phyloP scores from a whole-genome alignment of 2,329 filamentous ascomycete species.

The Pochonia chlamydosporia region DNA sequence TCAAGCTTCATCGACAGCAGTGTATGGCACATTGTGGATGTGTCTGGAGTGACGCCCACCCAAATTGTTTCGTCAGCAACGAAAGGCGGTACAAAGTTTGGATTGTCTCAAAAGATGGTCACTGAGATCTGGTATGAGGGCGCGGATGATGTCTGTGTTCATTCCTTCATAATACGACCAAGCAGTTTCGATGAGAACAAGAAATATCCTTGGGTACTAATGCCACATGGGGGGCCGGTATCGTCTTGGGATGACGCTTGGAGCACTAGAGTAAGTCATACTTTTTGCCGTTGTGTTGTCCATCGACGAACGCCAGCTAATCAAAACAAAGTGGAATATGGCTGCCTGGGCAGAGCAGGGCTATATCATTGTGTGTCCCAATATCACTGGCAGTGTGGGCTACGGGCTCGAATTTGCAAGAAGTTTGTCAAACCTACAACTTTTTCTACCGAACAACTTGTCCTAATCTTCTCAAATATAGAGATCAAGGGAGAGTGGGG shows the following conservation, averaged over 20 bases:
- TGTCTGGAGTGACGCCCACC: constrained; percentile 11
- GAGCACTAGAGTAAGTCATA: constrained; percentile 33
- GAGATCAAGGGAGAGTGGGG: constrained; percentile 49
- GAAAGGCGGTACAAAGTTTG: constrained; percentile 24
- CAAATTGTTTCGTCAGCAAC: constrained; percentile 17
- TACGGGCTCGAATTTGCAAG: constrained; percentile 40
- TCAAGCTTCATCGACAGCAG: constrained; percentile 32
- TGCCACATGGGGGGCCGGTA: constrained; percentile 36
- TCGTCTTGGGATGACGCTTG: constrained; percentile 47
- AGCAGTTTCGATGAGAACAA: constrained; percentile 28
- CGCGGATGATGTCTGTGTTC: constrained; percentile 26
- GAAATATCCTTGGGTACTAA: constrained; percentile 31
- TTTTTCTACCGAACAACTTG: background rate
- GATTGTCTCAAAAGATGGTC: constrained; percentile 29
- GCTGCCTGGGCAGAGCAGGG: constrained; percentile 55
- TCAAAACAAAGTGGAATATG: constrained; percentile 48
- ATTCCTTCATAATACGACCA: constrained; percentile 34
- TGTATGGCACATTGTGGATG: constrained; percentile 29
- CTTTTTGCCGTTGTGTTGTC: background rate
- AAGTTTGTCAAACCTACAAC: constrained; percentile 15
- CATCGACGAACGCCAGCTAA: no score
- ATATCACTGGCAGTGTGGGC: constrained; percentile 51
- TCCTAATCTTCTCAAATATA: background rate
- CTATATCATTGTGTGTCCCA: constrained; percentile 54
- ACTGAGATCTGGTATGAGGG: constrained; percentile 36